phyloP scores from a whole-genome alignment of 139 green algal species.

The Chlorella sp. region DNA sequence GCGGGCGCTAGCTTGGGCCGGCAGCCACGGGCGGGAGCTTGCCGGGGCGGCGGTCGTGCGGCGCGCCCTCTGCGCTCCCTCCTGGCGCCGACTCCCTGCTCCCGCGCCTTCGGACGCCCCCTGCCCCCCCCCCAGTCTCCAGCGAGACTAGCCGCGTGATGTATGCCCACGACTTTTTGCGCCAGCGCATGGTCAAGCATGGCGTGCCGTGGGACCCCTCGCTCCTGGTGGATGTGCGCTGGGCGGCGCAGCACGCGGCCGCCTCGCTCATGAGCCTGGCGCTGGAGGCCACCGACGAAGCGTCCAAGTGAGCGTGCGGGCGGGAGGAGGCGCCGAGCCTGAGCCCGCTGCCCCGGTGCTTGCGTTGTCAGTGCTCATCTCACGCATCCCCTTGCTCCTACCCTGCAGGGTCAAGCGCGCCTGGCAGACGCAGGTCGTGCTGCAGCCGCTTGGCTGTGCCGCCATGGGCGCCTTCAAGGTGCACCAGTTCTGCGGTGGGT shows the following conservation, averaged over 20 bases:
- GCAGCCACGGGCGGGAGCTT: no score
- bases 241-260: slow-evolving; percentile 38
- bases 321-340: not conserved
- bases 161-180: slow-evolving; percentile 30
- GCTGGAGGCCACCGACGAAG: not conserved
- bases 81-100: no score
- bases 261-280: slow-evolving; percentile 40
- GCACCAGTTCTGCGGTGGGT: slow-evolving; percentile 58
- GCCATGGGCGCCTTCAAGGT: slow-evolving; percentile 43
- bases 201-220: slow-evolving; percentile 49
- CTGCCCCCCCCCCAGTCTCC: no score
- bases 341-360: not conserved
- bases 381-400: not conserved
- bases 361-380: not conserved
- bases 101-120: no score
- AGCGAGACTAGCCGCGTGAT: no score
- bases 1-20: no score
- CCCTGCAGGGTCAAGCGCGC: slow-evolving; percentile 36
- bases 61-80: no score
- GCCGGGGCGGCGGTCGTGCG: not conserved
- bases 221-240: slow-evolving; percentile 31
- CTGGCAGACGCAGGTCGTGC: slow-evolving; percentile 35
- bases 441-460: slow-evolving; percentile 45
- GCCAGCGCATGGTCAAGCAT: slow-evolving; percentile 29
- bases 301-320: slow-evolving; percentile 3